A percentile compares a stretch with the other conserved stretches of the same genome.
Evolutionary conservation across 805 yeast species (phyloP).

Genomic region (Cyberlindnera americana): DNA sequence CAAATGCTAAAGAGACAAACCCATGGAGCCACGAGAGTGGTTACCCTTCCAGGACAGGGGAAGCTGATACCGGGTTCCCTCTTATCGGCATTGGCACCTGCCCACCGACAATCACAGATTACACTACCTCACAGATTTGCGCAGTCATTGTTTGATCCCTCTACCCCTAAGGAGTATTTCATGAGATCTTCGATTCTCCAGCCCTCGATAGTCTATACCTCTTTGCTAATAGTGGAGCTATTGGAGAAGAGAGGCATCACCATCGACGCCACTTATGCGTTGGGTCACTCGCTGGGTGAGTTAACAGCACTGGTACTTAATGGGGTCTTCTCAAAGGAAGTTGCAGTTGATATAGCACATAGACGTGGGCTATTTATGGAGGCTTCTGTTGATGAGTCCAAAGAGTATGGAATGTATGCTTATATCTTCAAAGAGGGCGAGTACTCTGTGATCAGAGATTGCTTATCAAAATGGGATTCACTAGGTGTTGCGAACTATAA

Average conservation of each 20-base stretch:
- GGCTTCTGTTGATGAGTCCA: slow-evolving; percentile 18
- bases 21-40: slow-evolving; percentile 6
- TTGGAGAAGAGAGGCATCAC: slow-evolving; percentile 23
- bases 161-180: slow-evolving; percentile 13
- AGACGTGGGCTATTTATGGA: slow-evolving; percentile 40
- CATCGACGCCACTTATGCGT: slow-evolving; percentile 19
- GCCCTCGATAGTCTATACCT: slow-evolving; percentile 25
- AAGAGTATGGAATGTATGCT: slow-evolving; percentile 36
- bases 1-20: slow-evolving; percentile 12
- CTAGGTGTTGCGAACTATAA: slow-evolving; percentile 42
- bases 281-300: slow-evolving; percentile 47
- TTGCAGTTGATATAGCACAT: slow-evolving; percentile 26
- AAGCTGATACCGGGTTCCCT: slow-evolving; percentile 15
- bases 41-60: slow-evolving; percentile 29
- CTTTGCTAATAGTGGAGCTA: slow-evolving; percentile 27
- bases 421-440: slow-evolving; percentile 26
- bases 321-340: slow-evolving; percentile 26
- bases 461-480: slow-evolving; percentile 6
- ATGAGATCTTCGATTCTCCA: slow-evolving; percentile 31
- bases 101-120: slow-evolving; percentile 12
- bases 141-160: slow-evolving; percentile 9
- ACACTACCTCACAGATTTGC: slow-evolving; percentile 13
- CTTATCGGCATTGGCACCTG: slow-evolving; percentile 8
- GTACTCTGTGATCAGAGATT: slow-evolving; percentile 6
- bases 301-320: slow-evolving; percentile 34